Evolutionary conservation across 257 asterid genomes (phyloP), one percentile per base, ranked within the genome.

Genomic region (Nicotiana attenuata): DNA sequence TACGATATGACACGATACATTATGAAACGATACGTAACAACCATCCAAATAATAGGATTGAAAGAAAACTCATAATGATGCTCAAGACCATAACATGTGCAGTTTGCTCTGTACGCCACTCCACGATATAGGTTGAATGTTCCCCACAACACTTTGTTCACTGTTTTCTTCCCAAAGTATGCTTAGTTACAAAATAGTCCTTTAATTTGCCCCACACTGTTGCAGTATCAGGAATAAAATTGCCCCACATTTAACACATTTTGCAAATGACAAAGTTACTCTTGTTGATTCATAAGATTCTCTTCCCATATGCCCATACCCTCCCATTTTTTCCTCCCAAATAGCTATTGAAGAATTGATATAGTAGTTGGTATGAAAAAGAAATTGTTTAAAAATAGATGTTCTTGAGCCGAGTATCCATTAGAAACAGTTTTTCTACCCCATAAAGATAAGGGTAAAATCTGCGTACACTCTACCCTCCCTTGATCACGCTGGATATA

Each of bases 21-120:
- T n/a, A n/a, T n/a, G n/a, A n/a, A n/a, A n/a, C n/a, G n/a, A n/a
- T n/a, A n/a, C n/a, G n/a, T n/a, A n/a, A n/a, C n/a, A n/a, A n/a
- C n/a, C n/a, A n/a, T n/a, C n/a, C n/a, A n/a, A n/a, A 38, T 38
- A 38, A 19, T 31, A 28, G n/a, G n/a, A 28, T 3, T 26, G 71
- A 66, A 29, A 29, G 47, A 24, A 33, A 28, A 33, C 16, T 10
- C 1, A 8, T 33, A 9, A n/a, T 3, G 16, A 69, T 57, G 55
- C 3, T 45, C 9, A 68, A 41, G 83, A 68, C 77, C 76, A 83
- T 59, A 59, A 20, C 83, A 83, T 71, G 83, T 79, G 83, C 31
- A 68, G 26, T 56, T 79, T 79, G 26, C 57, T 20, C 11, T 22
- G 47, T 77, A 76, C 33, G 17, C 17, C 45, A n/a, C 31, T 75